A percentile compares a stretch with the other conserved stretches of the same genome.
Conservation (phyloP, 495 filamentous ascomycete species). For the Xylaria acuta region DNA sequence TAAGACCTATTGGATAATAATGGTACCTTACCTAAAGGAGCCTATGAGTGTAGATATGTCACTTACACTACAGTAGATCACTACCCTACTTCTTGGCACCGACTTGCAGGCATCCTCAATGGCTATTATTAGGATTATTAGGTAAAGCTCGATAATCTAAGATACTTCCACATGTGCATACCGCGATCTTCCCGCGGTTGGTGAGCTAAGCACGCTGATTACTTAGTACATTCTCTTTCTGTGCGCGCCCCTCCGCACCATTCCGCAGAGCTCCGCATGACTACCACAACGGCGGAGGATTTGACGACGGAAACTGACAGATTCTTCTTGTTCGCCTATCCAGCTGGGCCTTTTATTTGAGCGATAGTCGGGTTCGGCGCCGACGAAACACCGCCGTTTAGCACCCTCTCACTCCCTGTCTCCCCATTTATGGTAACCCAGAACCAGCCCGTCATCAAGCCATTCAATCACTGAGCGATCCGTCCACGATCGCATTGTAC, state of each 20-base stretch:
- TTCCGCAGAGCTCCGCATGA: too few relatives aligned
- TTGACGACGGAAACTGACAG: neutral
- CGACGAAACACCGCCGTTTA: conserved; percentile 1
- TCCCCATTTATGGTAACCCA: neutral
- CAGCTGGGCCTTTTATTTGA: neutral
- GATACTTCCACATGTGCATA: neutral
- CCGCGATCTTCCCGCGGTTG: conserved; percentile 5
- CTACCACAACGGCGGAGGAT: neutral
- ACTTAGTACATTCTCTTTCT: neutral
- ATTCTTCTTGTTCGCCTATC: neutral
- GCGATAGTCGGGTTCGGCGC: neutral
- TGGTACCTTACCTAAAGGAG: neutral
- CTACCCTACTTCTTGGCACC: conserved; percentile 5
- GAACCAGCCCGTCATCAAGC: conserved; percentile 14
- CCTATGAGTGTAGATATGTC: neutral
- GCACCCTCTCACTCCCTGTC: neutral
- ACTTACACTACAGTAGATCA: neutral
- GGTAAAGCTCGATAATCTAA: neutral
- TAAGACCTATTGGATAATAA: neutral
- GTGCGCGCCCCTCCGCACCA: conserved; percentile 8
- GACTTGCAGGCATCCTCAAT: neutral
- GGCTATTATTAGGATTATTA: conserved; percentile 18
- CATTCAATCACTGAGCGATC: neutral
- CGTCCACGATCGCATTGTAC: conserved; percentile 2
- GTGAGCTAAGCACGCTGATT: conserved; percentile 13